Conservation (phyloP, 345 rosid species). For the Raphanus sativus region DNA sequence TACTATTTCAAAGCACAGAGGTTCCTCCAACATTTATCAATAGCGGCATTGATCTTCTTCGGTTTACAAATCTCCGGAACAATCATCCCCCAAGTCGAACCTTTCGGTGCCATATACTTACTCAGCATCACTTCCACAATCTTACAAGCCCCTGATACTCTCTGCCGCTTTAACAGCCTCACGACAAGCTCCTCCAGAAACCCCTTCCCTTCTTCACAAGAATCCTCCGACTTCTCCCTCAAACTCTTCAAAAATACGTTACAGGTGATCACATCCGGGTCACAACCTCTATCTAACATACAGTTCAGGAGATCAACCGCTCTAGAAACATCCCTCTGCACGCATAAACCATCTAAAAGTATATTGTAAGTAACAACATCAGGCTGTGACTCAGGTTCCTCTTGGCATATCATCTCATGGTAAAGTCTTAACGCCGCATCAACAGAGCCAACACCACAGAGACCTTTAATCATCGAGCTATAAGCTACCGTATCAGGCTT, state of each 20-base stretch:
- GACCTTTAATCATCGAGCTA: constrained; percentile 85
- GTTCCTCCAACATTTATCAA: constrained; percentile 67
- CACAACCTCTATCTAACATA: constrained; percentile 77
- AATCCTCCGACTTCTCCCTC: constrained; percentile 61
- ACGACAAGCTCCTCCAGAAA: constrained; percentile 80
- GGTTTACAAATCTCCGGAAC: constrained; percentile 72
- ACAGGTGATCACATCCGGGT: constrained; percentile 80
- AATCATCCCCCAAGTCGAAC: constrained; percentile 64
- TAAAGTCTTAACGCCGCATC: constrained; percentile 73
- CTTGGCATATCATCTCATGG: constrained; percentile 81
- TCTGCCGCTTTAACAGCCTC: constrained; percentile 61
- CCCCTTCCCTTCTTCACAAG: constrained; percentile 67
- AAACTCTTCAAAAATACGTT: constrained; percentile 64
- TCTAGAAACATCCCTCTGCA: constrained; percentile 51
- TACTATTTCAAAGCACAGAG: constrained; percentile 41
- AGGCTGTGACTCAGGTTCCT: constrained; percentile 65
- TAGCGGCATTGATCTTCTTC: constrained; percentile 56
- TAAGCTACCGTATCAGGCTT: constrained; percentile 80
- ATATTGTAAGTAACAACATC: constrained; percentile 88
- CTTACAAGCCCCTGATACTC: constrained; percentile 64
- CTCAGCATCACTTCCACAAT: constrained; percentile 73
- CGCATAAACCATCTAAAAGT: constrained; percentile 72
- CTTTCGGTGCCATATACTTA: constrained; percentile 60
- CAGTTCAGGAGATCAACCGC: constrained; percentile 79
- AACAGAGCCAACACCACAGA: constrained; percentile 58